phyloP scores from a whole-genome alignment of 257 asterid species.

The Solanum verrucosum region DNA sequence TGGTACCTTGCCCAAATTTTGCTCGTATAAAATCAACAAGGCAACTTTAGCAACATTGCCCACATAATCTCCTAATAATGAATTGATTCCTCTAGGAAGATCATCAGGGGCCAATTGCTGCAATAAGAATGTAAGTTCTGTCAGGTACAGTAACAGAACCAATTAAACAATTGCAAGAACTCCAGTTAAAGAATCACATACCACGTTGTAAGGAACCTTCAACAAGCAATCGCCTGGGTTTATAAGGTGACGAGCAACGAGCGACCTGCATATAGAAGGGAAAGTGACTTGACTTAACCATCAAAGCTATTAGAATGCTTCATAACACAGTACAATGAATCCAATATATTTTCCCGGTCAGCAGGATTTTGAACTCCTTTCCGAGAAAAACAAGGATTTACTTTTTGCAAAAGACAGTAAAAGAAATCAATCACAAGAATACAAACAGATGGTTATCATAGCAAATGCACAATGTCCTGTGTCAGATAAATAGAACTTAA shows the following conservation, averaged over 20 bases:
- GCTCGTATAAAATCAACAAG: constrained; percentile 54
- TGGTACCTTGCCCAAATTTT: constrained; percentile 40
- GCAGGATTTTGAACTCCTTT: background rate
- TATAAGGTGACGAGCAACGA: constrained; percentile 47
- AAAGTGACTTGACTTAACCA: background rate
- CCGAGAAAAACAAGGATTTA: background rate
- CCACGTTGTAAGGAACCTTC: constrained; percentile 58
- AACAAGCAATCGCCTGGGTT: constrained; percentile 54
- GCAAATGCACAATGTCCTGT: background rate
- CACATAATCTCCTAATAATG: constrained; percentile 42
- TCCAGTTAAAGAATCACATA: background rate
- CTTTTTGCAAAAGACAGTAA: background rate
- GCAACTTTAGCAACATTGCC: constrained; percentile 67
- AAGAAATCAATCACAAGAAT: background rate
- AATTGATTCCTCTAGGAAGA: constrained; percentile 42
- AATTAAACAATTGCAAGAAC: background rate
- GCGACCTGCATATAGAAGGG: constrained; percentile 24
- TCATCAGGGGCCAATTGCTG: constrained; percentile 68
- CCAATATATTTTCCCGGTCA: background rate
- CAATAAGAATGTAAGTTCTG: background rate
- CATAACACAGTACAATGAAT: background rate
- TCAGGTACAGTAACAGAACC: background rate
- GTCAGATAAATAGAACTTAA: background rate
- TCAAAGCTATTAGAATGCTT: background rate
- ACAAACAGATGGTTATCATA: background rate